Evolutionary conservation across 306 rosid species (phyloP).

Genomic region (Fragaria vesca): DNA sequence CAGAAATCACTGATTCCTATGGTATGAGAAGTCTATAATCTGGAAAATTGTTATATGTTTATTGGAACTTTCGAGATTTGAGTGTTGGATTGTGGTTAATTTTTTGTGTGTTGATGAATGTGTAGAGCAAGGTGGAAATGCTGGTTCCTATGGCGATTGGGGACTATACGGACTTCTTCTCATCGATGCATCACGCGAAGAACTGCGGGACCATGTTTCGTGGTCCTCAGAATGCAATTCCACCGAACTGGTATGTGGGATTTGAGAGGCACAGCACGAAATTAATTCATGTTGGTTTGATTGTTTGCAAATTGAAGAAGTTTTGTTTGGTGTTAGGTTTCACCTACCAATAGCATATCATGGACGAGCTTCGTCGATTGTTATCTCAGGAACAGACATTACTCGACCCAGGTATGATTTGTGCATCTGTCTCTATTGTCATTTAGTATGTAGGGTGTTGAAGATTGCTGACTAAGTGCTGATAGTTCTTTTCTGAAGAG

Average conservation of each 20-base stretch:
- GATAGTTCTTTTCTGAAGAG: not conserved
- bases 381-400: slow-evolving; percentile 81
- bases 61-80: not conserved
- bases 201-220: slow-evolving; percentile 89
- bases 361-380: slow-evolving; percentile 94
- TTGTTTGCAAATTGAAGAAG: slow-evolving; percentile 1
- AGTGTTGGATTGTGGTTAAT: not conserved
- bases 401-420: slow-evolving; percentile 67
- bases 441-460: not conserved
- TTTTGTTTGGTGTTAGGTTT: slow-evolving; percentile 49
- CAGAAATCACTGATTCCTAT: slow-evolving; percentile 62
- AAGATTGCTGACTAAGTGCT: not conserved
- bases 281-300: not conserved
- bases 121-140: slow-evolving; percentile 65
- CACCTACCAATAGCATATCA: slow-evolving; percentile 94
- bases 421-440: not conserved
- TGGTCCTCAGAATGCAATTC: slow-evolving; percentile 62
- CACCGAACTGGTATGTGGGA: slow-evolving; percentile 57
- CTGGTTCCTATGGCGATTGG: slow-evolving; percentile 81
- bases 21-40: slow-evolving; percentile 47
- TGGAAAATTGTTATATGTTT: not conserved
- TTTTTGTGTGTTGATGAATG: slow-evolving; percentile 10
- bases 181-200: slow-evolving; percentile 73
- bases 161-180: slow-evolving; percentile 91
- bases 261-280: slow-evolving; percentile 16